Base-by-base conservation (phyloP, 768 basidiomycete genomes). In the Tylopilus balloui region DNA sequence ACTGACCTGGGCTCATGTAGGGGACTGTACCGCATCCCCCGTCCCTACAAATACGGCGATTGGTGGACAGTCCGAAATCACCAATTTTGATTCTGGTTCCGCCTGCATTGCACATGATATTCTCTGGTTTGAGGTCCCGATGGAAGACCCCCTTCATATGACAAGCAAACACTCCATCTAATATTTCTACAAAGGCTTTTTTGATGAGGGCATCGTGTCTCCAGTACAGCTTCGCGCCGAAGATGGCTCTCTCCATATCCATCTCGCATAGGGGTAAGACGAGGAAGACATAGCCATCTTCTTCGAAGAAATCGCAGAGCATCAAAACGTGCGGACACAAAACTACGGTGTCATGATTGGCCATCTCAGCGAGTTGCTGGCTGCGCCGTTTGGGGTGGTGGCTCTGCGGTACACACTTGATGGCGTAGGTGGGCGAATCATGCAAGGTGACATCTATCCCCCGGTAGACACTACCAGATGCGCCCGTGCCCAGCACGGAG, bases 81-180 rank as follows among this genome's bases (percentile, higher is more conserved):
- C 84, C 79, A 35, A 92, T 72, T 47, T 74, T 73, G 35, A 91
- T 73, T 46, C 71, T 60, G 25, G 62, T 66, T 14, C 84, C 83
- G 44, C 69, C 78, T 58, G 63, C 63, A 51, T 69, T 76, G 63
- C 81, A 83, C 43, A 92, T 73, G 35, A 91, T 74, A 65, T 85
- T 91, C 62, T 92, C 92, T 1, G 90, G 90, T 64, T 93, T 92
- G 61, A 93, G 77, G 60, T 92, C 90, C 20, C 90, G 84, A 67
- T 93, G 92, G 63, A 75, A 91, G 51, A 94, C 78, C 12, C 81
- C 78, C 24, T 74, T 71, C 28, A 71, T 66, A 60, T 93, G 90
- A 60, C 86, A 89, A 57, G 84, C 76, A 42, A 82, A 73, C 43
- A 93, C 79, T 1, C 86, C 86, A 55, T 90, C 86, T 54, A 92